Conservation (phyloP, 305 asterid genomes). For the Striga hermonthica region DNA sequence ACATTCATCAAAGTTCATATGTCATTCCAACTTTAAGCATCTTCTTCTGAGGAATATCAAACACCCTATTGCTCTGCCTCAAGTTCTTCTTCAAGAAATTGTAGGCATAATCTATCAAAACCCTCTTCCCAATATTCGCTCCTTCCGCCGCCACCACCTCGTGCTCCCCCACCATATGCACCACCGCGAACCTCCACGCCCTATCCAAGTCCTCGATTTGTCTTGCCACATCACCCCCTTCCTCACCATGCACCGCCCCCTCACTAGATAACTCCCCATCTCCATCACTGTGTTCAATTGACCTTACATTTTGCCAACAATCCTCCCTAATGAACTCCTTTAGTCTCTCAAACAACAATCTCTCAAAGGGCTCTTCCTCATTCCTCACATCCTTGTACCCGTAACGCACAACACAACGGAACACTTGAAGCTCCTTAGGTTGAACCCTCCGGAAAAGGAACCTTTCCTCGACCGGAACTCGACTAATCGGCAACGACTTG, state of each 20-base stretch:
- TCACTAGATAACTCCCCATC: slow-evolving; percentile 30
- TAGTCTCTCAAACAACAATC: slow-evolving; percentile 46
- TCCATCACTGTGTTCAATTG: slow-evolving; percentile 41
- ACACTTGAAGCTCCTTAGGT: slow-evolving; percentile 48
- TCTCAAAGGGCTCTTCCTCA: slow-evolving; percentile 55
- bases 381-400: slow-evolving; percentile 69
- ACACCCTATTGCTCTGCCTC: slow-evolving; percentile 57
- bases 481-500: slow-evolving; percentile 65
- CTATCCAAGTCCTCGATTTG: slow-evolving; percentile 43
- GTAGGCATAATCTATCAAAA: slow-evolving; percentile 56
- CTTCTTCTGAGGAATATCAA: slow-evolving; percentile 65
- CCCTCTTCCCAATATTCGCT: slow-evolving; percentile 52
- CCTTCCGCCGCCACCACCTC: slow-evolving; percentile 67
- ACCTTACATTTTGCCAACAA: slow-evolving; percentile 3
- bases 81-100: slow-evolving; percentile 63
- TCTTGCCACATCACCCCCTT: slow-evolving; percentile 30
- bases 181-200: slow-evolving; percentile 56
- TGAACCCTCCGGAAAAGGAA: slow-evolving; percentile 65
- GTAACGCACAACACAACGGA: slow-evolving; percentile 67
- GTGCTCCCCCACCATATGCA: slow-evolving; percentile 66
- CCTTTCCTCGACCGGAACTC: slow-evolving; percentile 51
- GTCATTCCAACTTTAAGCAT: slow-evolving; percentile 81
- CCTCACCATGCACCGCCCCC: slow-evolving; percentile 22
- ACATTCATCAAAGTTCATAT: slow-evolving; percentile 39
- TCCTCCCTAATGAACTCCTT: slow-evolving; percentile 53